Base-by-base conservation (phyloP, 1,284 basidiomycete genomes). In the Malassezia dermatis region DNA sequence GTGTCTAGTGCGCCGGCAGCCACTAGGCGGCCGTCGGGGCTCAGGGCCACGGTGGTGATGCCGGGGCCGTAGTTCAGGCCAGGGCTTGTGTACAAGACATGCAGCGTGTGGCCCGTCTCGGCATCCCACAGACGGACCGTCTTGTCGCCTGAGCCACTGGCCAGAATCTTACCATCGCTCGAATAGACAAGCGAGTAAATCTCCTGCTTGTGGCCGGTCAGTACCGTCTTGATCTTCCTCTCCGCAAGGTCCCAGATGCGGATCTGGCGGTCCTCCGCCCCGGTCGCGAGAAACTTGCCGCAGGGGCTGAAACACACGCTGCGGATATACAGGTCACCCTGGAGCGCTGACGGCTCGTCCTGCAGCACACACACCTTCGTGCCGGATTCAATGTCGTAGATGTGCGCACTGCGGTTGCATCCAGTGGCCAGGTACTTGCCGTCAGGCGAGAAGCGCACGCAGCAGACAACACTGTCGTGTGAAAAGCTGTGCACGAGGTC, bases 51-150 rank as follows among this genome's bases (percentile, higher is more conserved):
- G 26, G 80, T 83, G 26, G 72, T 73, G 28, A 91, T 86, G 5
- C 85, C 86, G 8, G 79, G 79, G 2, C 78, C 79, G 48, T 77
- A 76, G 64, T 80, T 79, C 49, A 78, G 56, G 15, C 69, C 68
- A 13, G 71, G 70, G 32, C 59, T 62, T 4, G 71, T 74, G 58
- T 73, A 73, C 19, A 74, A 59, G 34, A 66, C 68, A 59, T 74
- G 67, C 47, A 69, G 48, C 17, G 41, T 32, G 26, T 59, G 75
- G 12, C 83, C 81, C 17, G 80, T 81, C 23, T 81, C 78, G 76
- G 88, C 83, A 71, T 89, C 84, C 89, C 89, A 93, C 54, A 91
- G 84, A 44, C 86, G 80, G n/a, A 86, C 85, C 10, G 87, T 89
- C 76, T 85, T 85, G 77, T 93, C 89, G 5, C 86, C 87, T 0